phyloP scores from a whole-genome alignment of 2,329 filamentous ascomycete species.

The Periconia digitata region DNA sequence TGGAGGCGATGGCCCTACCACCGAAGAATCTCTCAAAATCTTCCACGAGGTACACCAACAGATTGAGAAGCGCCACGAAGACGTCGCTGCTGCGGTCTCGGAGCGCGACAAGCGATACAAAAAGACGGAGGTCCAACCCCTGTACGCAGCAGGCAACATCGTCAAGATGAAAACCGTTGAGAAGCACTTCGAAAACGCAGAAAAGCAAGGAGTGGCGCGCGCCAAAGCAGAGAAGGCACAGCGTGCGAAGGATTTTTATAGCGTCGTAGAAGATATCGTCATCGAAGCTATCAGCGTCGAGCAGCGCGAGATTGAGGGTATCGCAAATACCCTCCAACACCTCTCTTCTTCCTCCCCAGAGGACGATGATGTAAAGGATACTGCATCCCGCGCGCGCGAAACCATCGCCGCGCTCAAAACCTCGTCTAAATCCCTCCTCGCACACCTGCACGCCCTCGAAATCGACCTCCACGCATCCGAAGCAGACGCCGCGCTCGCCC shows the following conservation, averaged over 20 bases:
- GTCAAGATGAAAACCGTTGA: conserved; percentile 52
- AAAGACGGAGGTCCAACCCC: conserved; percentile 55
- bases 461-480: conserved; percentile 54
- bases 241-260: conserved; percentile 53
- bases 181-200: conserved; percentile 50
- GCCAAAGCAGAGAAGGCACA: conserved; percentile 53
- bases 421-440: conserved; percentile 44
- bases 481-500: conserved; percentile 56
- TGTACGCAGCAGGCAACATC: conserved; percentile 55
- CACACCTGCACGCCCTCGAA: conserved; percentile 51
- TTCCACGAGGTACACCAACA: conserved; percentile 47
- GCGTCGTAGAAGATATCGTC: conserved; percentile 54
- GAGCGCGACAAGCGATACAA: conserved; percentile 59
- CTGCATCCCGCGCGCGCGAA: conserved; percentile 27
- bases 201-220: conserved; percentile 53
- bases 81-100: conserved; percentile 52
- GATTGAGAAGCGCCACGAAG: conserved; percentile 53
- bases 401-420: conserved; percentile 39
- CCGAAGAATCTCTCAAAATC: conserved; percentile 36
- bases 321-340: conserved; percentile 46
- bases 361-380: conserved; percentile 14
- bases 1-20: conserved; percentile 18
- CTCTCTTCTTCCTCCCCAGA: conserved; percentile 19
- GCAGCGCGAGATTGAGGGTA: conserved; percentile 53
- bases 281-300: conserved; percentile 54